Percentiles rank a stretch among this genome's conserved stretches.
phyloP scores from a whole-genome alignment of 78 protist genomes.

The Capsaspora owczarzaki region DNA sequence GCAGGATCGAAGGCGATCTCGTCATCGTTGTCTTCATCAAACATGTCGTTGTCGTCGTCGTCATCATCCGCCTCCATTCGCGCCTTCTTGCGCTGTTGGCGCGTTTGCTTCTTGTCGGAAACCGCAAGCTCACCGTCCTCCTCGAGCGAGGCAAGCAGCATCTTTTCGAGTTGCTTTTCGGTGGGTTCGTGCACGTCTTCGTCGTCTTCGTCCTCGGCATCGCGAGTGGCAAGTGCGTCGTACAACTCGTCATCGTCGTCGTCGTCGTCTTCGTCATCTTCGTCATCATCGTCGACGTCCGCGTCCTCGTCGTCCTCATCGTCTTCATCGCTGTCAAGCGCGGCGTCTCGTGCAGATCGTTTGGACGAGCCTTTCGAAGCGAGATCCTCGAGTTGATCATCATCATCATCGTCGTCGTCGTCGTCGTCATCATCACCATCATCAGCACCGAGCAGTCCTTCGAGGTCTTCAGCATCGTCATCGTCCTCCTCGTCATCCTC shows the following conservation, averaged over 20 bases:
- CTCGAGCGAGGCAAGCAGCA: neutral
- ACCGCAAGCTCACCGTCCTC: too few relatives aligned
- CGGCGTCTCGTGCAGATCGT: too few relatives aligned
- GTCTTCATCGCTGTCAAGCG: neutral
- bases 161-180: neutral
- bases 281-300: neutral
- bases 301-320: neutral
- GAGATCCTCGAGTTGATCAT: too few relatives aligned
- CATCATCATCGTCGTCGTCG: neutral
- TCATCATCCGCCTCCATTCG: neutral
- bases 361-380: too few relatives aligned
- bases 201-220: neutral
- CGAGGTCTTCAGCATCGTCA: neutral
- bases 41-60: neutral
- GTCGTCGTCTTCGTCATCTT: neutral
- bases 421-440: neutral
- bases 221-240: neutral
- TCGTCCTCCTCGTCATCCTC: neutral
- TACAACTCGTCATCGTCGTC: neutral
- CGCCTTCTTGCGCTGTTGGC: neutral
- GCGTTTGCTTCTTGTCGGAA: too few relatives aligned
- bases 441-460: neutral
- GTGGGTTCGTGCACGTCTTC: neutral
- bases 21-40: neutral
- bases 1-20: neutral